phyloP scores from a whole-genome alignment of 2,329 filamentous ascomycete genomes.

The Hypoxylon sp. region DNA sequence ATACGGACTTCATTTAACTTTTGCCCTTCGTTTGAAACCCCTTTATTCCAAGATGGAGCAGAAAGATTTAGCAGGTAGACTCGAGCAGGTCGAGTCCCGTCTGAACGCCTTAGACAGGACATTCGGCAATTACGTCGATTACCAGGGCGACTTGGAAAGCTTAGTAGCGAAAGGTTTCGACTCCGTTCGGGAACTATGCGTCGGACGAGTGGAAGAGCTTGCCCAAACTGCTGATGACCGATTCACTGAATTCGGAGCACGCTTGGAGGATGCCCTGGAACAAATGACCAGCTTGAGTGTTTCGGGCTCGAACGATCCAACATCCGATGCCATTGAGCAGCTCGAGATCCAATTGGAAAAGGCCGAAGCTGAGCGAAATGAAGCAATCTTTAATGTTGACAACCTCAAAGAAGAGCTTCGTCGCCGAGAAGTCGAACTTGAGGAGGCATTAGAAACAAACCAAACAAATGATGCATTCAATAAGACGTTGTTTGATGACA shows the following conservation, averaged over 20 bases:
- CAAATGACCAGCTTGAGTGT: background rate
- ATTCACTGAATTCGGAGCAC: background rate
- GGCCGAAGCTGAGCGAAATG: conserved; percentile 11
- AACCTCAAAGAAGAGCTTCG: background rate
- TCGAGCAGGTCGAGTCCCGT: conserved; percentile 4
- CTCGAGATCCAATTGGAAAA: background rate
- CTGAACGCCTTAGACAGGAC: conserved; percentile 9
- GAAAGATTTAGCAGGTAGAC: background rate
- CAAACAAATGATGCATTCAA: background rate
- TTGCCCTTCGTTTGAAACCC: background rate
- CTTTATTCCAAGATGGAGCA: background rate
- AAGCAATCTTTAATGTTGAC: background rate
- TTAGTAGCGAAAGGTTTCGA: background rate
- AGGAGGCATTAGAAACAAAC: background rate
- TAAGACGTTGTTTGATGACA: background rate
- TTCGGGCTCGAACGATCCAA: background rate
- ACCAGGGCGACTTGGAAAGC: background rate
- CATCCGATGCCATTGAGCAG: background rate
- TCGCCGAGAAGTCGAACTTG: conserved; percentile 8
- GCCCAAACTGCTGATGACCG: background rate
- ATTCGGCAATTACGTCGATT: background rate
- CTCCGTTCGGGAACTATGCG: background rate
- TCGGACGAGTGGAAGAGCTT: background rate
- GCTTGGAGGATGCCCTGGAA: background rate
- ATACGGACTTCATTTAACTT: background rate